phyloP scores from a whole-genome alignment of 2,329 filamentous ascomycete species.

The Allantophomopsis lycopodina region DNA sequence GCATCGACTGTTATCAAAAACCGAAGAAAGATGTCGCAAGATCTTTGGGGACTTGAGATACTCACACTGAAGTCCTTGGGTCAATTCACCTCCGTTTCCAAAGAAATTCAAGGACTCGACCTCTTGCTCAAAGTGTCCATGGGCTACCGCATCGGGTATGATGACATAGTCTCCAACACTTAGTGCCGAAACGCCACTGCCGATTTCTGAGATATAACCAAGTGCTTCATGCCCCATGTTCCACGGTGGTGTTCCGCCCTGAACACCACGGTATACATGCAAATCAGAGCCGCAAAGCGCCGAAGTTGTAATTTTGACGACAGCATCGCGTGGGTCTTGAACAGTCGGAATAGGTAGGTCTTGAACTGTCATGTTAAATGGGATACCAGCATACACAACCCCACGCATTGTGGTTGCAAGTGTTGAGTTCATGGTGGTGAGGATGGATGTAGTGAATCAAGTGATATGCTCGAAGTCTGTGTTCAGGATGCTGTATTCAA shows the following conservation, averaged over 20 bases:
- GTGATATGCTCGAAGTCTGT: not conserved
- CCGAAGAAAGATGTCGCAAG: too few species aligned
- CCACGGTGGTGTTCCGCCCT: conserved; percentile 8
- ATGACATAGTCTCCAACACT: conserved; percentile 33
- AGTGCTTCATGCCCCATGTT: conserved; percentile 35
- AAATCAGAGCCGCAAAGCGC: conserved; percentile 38
- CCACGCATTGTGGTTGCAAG: not conserved
- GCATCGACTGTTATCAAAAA: too few species aligned
- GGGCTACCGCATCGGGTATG: conserved; percentile 26
- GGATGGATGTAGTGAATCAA: not conserved
- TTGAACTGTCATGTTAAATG: conserved; percentile 1
- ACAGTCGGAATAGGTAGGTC: conserved; percentile 3
- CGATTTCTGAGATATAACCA: conserved; percentile 28
- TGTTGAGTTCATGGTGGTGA: too few species aligned
- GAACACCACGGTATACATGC: conserved; percentile 31
- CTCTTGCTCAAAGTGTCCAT: not conserved
- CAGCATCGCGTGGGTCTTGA: conserved; percentile 16
- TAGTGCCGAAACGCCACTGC: conserved; percentile 26
- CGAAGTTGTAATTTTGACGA: conserved; percentile 29
- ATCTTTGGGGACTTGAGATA: too few species aligned
- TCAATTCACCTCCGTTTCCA: too few species aligned
- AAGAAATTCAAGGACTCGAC: too few species aligned
- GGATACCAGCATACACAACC: conserved; percentile 1
- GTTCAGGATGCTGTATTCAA: not conserved
- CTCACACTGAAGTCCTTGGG: too few species aligned